phyloP scores from a whole-genome alignment of 1,139 yeast species.

The Candida tetrigidarum region DNA sequence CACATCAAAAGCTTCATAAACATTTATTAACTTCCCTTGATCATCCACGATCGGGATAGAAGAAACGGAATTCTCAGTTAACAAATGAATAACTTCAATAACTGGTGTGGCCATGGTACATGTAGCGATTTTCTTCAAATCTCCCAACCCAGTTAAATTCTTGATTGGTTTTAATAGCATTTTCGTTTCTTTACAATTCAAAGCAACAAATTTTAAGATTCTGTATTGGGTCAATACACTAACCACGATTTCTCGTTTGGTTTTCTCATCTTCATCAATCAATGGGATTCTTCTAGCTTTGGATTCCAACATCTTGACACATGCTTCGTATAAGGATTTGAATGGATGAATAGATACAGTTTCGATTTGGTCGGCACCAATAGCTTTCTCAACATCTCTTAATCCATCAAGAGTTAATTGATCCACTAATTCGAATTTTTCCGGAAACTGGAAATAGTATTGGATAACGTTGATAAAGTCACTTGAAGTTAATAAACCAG shows the following conservation, averaged over 20 bases:
- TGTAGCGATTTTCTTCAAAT: constrained; percentile 63
- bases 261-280: constrained; percentile 92
- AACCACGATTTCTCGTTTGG: constrained; percentile 92
- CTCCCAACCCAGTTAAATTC: constrained; percentile 64
- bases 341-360: constrained; percentile 92
- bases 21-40: constrained; percentile 74
- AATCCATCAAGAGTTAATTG: constrained; percentile 84
- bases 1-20: constrained; percentile 96
- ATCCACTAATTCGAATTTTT: constrained; percentile 87
- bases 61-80: constrained; percentile 80
- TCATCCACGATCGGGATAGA: constrained; percentile 94
- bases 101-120: constrained; percentile 94
- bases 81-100: constrained; percentile 85
- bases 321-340: constrained; percentile 89
- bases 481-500: constrained; percentile 89
- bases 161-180: constrained; percentile 78
- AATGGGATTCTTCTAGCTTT: constrained; percentile 94
- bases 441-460: constrained; percentile 91
- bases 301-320: constrained; percentile 87
- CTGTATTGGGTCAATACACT: constrained; percentile 96
- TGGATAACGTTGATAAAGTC: constrained; percentile 97
- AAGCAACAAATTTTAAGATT: constrained; percentile 91
- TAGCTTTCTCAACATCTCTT: constrained; percentile 81
- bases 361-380: constrained; percentile 89
- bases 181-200: constrained; percentile 94